Conservation (phyloP, 2,329 filamentous ascomycete species). For the Amesomyces nigricolor region DNA sequence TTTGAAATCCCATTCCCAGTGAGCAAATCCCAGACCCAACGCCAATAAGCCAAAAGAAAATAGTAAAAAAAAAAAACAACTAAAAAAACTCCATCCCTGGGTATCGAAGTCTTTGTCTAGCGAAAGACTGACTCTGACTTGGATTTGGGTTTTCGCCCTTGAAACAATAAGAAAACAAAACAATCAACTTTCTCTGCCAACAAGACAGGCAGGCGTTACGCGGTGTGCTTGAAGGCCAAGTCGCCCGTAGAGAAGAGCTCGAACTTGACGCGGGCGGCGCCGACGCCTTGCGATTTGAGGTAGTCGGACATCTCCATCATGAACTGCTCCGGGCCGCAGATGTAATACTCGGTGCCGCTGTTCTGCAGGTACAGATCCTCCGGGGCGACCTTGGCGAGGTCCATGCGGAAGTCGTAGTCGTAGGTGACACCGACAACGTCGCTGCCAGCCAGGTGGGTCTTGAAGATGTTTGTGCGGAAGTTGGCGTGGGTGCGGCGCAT, state of each 20-base stretch:
- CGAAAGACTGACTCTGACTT: not conserved
- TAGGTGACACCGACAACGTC: slow-evolving; percentile 41
- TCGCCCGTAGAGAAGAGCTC: slow-evolving; percentile 45
- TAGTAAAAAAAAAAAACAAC: not conserved
- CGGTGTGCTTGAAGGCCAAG: slow-evolving; percentile 26
- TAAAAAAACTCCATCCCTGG: not conserved
- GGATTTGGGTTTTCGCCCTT: not conserved
- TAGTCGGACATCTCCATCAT: slow-evolving; percentile 47
- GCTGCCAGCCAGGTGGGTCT: slow-evolving; percentile 42
- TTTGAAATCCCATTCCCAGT: not conserved
- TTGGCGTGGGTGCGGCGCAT: slow-evolving; percentile 35
- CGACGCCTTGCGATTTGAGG: slow-evolving; percentile 38
- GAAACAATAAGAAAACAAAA: not conserved
- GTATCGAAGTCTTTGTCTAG: slow-evolving; percentile 10
- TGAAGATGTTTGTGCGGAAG: slow-evolving; percentile 44
- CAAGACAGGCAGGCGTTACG: not conserved
- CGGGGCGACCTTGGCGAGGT: slow-evolving; percentile 40
- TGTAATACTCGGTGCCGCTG: slow-evolving; percentile 46
- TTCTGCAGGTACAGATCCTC: slow-evolving; percentile 41
- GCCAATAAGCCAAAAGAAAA: not conserved
- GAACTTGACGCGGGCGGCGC: slow-evolving; percentile 37
- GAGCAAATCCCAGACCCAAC: not conserved
- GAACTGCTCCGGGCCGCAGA: slow-evolving; percentile 51
- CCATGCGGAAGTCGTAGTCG: slow-evolving; percentile 41
- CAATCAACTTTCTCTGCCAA: not conserved